phyloP scores from a whole-genome alignment of 2,329 filamentous ascomycete genomes.

The Sphaerulina vaccinii region DNA sequence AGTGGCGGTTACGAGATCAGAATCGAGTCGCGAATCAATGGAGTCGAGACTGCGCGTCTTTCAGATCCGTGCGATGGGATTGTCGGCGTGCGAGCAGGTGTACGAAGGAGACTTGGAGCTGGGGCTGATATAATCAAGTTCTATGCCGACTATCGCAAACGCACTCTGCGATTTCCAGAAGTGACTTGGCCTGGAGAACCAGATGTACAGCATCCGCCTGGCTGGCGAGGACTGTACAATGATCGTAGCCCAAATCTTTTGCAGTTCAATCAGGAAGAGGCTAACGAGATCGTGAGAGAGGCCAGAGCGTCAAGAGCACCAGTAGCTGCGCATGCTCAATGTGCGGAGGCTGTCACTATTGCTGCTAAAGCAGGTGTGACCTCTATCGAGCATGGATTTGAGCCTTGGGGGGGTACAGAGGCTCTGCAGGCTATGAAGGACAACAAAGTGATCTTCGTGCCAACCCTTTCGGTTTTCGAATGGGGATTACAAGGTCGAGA shows the following conservation, averaged over 20 bases:
- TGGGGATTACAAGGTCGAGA: constrained; percentile 7
- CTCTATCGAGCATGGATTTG: constrained; percentile 36
- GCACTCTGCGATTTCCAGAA: constrained; percentile 31
- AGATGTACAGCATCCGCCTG: constrained; percentile 28
- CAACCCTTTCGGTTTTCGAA: constrained; percentile 52
- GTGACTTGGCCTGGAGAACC: constrained; percentile 31
- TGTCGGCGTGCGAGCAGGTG: constrained; percentile 41
- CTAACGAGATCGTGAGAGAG: constrained; percentile 35
- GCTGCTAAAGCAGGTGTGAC: constrained; percentile 36
- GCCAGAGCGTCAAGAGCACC: constrained; percentile 30
- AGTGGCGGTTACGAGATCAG: constrained; percentile 51
- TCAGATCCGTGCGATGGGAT: constrained; percentile 47
- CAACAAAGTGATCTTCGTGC: constrained; percentile 52
- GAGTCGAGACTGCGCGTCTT: constrained; percentile 25
- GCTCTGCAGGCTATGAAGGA: constrained; percentile 48
- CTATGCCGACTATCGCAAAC: constrained; percentile 37
- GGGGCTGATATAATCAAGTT: constrained; percentile 39
- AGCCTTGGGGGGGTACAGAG: constrained; percentile 38
- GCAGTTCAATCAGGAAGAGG: constrained; percentile 32
- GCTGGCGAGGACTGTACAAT: constrained; percentile 16
- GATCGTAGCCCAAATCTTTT: constrained; percentile 31
- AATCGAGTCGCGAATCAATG: constrained; percentile 44
- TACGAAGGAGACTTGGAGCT: constrained; percentile 34
- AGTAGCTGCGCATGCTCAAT: constrained; percentile 34
- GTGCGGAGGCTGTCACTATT: constrained; percentile 34